Percentiles rank a stretch among this genome's conserved stretches.
phyloP scores from a whole-genome alignment of 441 rosid genomes.

The Jatropha multifida region DNA sequence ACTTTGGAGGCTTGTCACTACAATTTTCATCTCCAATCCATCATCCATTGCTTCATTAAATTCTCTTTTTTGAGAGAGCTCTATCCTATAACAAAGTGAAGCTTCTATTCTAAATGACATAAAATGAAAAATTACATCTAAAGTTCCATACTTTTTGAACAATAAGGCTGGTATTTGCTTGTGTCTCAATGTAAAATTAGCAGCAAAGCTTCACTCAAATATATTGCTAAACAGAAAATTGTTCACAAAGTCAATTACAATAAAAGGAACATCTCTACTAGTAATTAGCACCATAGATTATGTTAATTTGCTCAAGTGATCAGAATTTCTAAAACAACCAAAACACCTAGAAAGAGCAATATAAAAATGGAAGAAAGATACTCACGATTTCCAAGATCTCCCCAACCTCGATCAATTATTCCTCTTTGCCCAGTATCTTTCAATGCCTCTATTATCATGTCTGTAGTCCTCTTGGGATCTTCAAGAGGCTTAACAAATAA shows the following conservation, averaged over 20 bases:
- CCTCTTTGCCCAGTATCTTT: constrained; percentile 91
- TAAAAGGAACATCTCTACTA: background rate
- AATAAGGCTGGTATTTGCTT: background rate
- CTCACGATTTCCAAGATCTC: constrained; percentile 92
- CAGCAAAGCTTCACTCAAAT: background rate
- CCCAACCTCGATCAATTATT: constrained; percentile 96
- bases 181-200: background rate
- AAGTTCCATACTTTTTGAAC: background rate
- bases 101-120: background rate
- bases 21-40: background rate
- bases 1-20: background rate
- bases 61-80: background rate
- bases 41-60: background rate
- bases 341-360: background rate
- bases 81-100: background rate
- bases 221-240: background rate
- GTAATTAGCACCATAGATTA: background rate
- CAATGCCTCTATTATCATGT: constrained; percentile 78
- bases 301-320: background rate
- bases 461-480: constrained; percentile 73
- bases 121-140: background rate
- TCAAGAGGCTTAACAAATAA: constrained; percentile 80
- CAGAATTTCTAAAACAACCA: constrained; percentile 6
- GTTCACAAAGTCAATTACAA: background rate
- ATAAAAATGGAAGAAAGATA: constrained; percentile 25